Conservation (phyloP, 352 stramenopile genomes). For the Phytophthora capsici region DNA sequence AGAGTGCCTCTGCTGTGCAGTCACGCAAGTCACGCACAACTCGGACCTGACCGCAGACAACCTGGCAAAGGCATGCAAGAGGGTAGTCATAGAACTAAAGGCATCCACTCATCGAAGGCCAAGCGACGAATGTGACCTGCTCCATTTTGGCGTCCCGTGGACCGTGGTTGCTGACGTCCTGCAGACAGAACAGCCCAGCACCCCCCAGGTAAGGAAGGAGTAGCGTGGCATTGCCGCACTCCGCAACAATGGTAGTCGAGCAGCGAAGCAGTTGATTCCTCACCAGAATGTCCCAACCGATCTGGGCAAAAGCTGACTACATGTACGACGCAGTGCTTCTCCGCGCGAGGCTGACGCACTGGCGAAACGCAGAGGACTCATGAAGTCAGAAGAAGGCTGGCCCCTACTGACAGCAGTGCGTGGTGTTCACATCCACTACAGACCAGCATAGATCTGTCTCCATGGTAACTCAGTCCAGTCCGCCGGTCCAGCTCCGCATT, state of each 20-base stretch:
- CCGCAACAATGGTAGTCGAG: background rate
- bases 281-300: background rate
- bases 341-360: background rate
- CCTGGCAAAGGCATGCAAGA: too few species aligned
- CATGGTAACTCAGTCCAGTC: background rate
- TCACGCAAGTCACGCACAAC: too few species aligned
- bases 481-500: background rate
- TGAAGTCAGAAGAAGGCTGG: background rate
- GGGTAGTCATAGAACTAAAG: background rate
- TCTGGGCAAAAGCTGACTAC: background rate
- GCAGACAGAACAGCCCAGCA: background rate
- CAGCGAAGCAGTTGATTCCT: background rate
- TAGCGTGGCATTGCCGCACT: background rate
- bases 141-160: background rate
- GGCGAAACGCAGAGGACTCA: background rate
- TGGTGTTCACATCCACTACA: background rate
- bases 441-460: background rate
- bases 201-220: background rate
- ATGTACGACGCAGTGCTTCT: background rate
- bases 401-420: background rate
- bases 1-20: too few species aligned
- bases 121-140: background rate
- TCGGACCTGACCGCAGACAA: too few species aligned
- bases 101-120: background rate
- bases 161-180: background rate